Percentiles rank a stretch among this genome's conserved stretches.
phyloP scores from a whole-genome alignment of 2,329 filamentous ascomycete genomes.

The Herpotrichia juniperi region DNA sequence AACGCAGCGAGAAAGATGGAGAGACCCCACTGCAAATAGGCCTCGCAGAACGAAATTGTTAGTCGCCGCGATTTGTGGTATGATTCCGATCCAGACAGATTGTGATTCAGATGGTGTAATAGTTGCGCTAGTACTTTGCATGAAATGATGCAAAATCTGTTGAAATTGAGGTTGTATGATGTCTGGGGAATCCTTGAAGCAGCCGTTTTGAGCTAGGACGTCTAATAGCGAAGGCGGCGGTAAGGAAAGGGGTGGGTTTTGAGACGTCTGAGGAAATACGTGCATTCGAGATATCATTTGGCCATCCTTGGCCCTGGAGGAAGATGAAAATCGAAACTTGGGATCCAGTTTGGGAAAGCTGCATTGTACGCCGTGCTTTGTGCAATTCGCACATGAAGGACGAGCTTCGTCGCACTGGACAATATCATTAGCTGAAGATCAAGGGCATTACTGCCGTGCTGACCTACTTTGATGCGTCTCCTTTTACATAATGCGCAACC shows the following conservation, averaged over 20 bases:
- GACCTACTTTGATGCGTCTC: constrained; percentile 19
- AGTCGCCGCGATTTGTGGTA: constrained; percentile 41
- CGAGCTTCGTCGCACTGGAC: constrained; percentile 28
- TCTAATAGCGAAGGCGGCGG: constrained; percentile 18
- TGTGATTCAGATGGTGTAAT: constrained; percentile 19
- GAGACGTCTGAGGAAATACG: constrained; percentile 8
- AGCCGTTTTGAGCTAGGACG: constrained; percentile 10
- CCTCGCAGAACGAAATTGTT: constrained; percentile 51
- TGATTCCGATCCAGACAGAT: constrained; percentile 24
- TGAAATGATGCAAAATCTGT: constrained; percentile 31
- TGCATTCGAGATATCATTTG: constrained; percentile 2
- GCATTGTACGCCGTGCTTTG: constrained; percentile 20
- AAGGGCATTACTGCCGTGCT: neutral
- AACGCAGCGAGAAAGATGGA: constrained; percentile 49
- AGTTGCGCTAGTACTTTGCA: constrained; percentile 23
- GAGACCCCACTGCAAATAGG: constrained; percentile 50
- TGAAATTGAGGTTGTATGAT: constrained; percentile 15
- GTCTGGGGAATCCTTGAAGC: constrained; percentile 17
- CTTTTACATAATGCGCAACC: constrained; percentile 21
- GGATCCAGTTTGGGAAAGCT: constrained; percentile 23
- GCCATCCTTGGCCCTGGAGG: neutral
- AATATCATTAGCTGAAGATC: neutral
- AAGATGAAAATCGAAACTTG: constrained; percentile 1
- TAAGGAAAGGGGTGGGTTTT: constrained; percentile 4
- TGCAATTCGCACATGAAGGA: constrained; percentile 24